phyloP scores from a whole-genome alignment of 805 yeast species.

The Ogataea degrootiae region DNA sequence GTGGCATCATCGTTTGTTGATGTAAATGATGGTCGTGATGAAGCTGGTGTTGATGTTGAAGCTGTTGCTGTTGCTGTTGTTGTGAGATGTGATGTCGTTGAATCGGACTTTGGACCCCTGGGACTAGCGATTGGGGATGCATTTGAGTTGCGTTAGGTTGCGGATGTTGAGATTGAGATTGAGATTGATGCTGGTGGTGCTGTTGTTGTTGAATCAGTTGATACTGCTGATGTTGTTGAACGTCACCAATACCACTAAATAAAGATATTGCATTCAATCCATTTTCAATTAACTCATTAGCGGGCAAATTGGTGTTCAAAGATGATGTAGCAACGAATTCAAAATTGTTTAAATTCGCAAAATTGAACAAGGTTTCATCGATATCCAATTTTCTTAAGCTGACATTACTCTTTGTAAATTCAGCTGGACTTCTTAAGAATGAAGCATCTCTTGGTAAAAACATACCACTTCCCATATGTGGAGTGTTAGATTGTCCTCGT shows the following conservation, averaged over 20 bases:
- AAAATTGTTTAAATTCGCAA: constrained; percentile 13
- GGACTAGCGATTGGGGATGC: background rate
- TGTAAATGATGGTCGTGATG: background rate
- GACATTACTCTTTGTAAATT: background rate
- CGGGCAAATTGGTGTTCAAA: constrained; percentile 7
- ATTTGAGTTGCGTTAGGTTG: background rate
- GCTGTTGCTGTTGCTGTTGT: background rate
- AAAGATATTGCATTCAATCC: background rate
- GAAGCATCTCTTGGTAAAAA: constrained; percentile 1
- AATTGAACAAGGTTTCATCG: constrained; percentile 11
- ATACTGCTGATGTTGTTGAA: background rate
- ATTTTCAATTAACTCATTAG: background rate
- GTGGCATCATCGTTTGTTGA: background rate
- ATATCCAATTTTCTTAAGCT: constrained; percentile 7
- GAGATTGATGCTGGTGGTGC: background rate
- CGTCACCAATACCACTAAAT: background rate
- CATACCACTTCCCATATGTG: background rate
- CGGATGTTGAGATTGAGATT: background rate
- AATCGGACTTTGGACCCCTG: background rate
- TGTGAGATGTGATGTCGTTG: background rate
- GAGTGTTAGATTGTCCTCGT: background rate
- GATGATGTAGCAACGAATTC: constrained; percentile 15
- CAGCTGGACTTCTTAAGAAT: background rate
- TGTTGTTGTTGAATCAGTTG: background rate
- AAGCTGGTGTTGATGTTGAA: background rate